A percentile compares a stretch with the other conserved stretches of the same genome.
Conservation (phyloP, 352 stramenopile genomes). For the Phytophthora tentaculata region DNA sequence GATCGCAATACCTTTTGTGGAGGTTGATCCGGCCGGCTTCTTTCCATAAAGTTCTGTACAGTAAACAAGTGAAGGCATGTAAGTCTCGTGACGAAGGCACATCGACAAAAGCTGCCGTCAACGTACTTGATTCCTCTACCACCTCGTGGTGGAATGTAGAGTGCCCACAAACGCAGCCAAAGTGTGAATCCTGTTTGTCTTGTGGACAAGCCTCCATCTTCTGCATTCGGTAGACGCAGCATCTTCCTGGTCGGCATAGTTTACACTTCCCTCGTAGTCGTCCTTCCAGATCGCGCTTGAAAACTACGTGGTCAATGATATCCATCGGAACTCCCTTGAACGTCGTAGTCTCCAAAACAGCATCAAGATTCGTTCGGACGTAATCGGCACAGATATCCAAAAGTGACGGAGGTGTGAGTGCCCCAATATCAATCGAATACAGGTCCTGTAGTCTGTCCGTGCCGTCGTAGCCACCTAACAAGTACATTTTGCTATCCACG, state of each 20-base stretch:
- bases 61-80: conserved; percentile 2
- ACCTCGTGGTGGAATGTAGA: conserved; percentile 79
- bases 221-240: conserved; percentile 70
- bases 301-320: conserved; percentile 79
- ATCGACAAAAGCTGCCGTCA: not conserved
- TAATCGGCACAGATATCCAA: conserved; percentile 79
- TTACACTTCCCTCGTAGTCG: conserved; percentile 79
- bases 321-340: conserved; percentile 83
- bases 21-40: conserved; percentile 58
- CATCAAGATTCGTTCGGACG: conserved; percentile 68
- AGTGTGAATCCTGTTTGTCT: conserved; percentile 39
- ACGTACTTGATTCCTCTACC: conserved; percentile 78
- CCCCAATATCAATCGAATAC: conserved; percentile 86
- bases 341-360: conserved; percentile 67
- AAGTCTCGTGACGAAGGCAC: no score
- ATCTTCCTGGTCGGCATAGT: conserved; percentile 68
- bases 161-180: conserved; percentile 73
- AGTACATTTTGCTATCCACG: conserved; percentile 83
- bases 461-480: conserved; percentile 88
- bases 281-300: conserved; percentile 73
- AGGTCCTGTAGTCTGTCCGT: conserved; percentile 86
- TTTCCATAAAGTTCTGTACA: conserved; percentile 70
- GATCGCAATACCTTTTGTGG: conserved; percentile 55
- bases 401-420: conserved; percentile 71
- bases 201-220: conserved; percentile 35